phyloP scores from a whole-genome alignment of 495 filamentous ascomycete genomes.

The Lepraria neglecta region DNA sequence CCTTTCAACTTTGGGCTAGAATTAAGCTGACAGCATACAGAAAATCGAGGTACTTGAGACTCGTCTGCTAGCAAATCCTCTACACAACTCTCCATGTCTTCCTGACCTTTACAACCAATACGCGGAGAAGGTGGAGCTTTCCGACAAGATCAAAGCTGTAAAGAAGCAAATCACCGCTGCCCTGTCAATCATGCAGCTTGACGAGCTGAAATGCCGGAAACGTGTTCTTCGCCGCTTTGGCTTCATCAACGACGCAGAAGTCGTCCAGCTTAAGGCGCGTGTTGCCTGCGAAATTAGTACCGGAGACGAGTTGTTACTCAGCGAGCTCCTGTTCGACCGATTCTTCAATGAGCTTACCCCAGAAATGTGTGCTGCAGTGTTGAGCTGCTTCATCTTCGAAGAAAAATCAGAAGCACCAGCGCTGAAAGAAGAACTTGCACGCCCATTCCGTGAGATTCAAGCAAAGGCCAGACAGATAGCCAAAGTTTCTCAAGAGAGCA shows the following conservation, averaged over 20 bases:
- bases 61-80: constrained; percentile 76
- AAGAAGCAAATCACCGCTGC: constrained; percentile 83
- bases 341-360: constrained; percentile 95
- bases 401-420: constrained; percentile 71
- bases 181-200: constrained; percentile 79
- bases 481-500: constrained; percentile 89
- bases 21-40: constrained; percentile 31
- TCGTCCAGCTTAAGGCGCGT: constrained; percentile 90
- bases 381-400: constrained; percentile 94
- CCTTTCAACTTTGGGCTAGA: neutral
- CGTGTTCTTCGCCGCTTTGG: constrained; percentile 92
- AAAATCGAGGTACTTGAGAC: constrained; percentile 97
- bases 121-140: constrained; percentile 66
- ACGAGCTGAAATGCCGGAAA: constrained; percentile 92
- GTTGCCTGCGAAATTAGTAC: constrained; percentile 97
- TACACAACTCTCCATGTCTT: constrained; percentile 81
- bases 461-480: constrained; percentile 77
- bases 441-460: constrained; percentile 80
- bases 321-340: constrained; percentile 88
- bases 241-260: constrained; percentile 90
- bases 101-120: constrained; percentile 79
- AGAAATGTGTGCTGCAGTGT: constrained; percentile 72
- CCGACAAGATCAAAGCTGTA: constrained; percentile 69
- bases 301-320: constrained; percentile 82
- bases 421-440: constrained; percentile 74